Conservation (phyloP, 2,329 filamentous ascomycete species). For the Paecilomyces fulvus region DNA sequence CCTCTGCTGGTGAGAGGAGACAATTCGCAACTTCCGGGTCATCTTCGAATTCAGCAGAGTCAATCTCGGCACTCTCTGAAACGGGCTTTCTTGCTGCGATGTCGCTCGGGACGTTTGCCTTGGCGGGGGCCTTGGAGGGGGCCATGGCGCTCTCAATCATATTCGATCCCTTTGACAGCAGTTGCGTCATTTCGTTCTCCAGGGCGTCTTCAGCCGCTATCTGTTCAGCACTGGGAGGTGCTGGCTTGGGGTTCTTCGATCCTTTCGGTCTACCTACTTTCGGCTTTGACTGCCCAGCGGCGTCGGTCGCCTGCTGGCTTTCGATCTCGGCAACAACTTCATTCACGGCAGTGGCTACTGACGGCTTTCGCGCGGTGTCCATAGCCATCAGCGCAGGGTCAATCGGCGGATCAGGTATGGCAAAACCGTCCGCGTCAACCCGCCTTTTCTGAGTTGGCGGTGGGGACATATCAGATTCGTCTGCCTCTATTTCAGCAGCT, state of each 20-base stretch:
- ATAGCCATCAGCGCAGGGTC: conserved; percentile 32
- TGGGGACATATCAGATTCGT: conserved; percentile 28
- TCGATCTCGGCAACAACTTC: conserved; percentile 15
- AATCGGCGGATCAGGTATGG: conserved; percentile 47
- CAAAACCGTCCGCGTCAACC: conserved; percentile 60
- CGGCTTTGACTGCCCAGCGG: conserved; percentile 4
- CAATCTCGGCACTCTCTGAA: conserved; percentile 50
- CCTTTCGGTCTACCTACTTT: conserved; percentile 23
- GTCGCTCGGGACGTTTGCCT: conserved; percentile 17
- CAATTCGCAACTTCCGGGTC: conserved; percentile 83
- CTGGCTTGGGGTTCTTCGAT: conserved; percentile 11
- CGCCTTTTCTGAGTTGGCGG: conserved; percentile 27
- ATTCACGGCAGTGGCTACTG: conserved; percentile 13
- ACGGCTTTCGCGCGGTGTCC: conserved; percentile 12
- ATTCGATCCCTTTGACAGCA: conserved; percentile 42
- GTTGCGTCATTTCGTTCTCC: conserved; percentile 61
- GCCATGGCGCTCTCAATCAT: conserved; percentile 22
- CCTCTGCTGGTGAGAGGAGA: conserved; percentile 63
- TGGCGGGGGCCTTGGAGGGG: conserved; percentile 2
- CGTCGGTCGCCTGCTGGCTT: conserved; percentile 5
- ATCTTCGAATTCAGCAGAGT: conserved; percentile 75
- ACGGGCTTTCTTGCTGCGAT: conserved; percentile 37
- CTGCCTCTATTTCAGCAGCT: conserved; percentile 37
- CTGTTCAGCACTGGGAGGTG: conserved; percentile 48
- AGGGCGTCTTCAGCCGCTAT: conserved; percentile 51